Evolutionary conservation across 2,329 filamentous ascomycete genomes (phyloP).

Genomic region (Hypocrella siamensis): DNA sequence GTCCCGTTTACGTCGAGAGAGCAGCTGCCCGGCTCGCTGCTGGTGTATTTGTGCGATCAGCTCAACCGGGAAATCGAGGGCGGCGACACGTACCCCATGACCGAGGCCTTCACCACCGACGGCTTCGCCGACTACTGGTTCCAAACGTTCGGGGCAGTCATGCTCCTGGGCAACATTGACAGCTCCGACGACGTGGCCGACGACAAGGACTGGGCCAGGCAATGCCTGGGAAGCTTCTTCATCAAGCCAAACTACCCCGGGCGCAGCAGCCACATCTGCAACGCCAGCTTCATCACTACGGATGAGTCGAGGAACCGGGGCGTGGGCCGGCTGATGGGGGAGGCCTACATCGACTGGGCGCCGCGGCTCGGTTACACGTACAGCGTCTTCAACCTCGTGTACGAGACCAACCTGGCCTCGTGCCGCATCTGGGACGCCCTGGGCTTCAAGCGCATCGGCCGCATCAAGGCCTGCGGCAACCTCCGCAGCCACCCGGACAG

Average conservation of each 20-base stretch:
- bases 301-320: constrained; percentile 58
- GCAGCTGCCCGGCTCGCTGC: constrained; percentile 59
- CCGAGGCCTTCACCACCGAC: constrained; percentile 56
- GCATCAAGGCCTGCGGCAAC: constrained; percentile 57
- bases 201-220: constrained; percentile 59
- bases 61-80: constrained; percentile 84
- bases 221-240: constrained; percentile 82
- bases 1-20: constrained; percentile 66
- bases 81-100: constrained; percentile 85
- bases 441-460: constrained; percentile 82
- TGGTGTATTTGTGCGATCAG: constrained; percentile 67
- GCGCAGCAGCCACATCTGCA: constrained; percentile 80
- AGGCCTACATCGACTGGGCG: constrained; percentile 63
- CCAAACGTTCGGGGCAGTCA: constrained; percentile 75
- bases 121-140: constrained; percentile 80
- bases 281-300: constrained; percentile 64
- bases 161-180: constrained; percentile 65
- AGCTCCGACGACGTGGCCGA: constrained; percentile 41
- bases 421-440: constrained; percentile 86
- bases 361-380: constrained; percentile 76
- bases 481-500: constrained; percentile 53
- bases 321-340: constrained; percentile 61
- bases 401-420: constrained; percentile 83
- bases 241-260: constrained; percentile 91
- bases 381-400: constrained; percentile 87